Evolutionary conservation across 352 stramenopile species (phyloP).

Genomic region (Phytophthora citrophthora): DNA sequence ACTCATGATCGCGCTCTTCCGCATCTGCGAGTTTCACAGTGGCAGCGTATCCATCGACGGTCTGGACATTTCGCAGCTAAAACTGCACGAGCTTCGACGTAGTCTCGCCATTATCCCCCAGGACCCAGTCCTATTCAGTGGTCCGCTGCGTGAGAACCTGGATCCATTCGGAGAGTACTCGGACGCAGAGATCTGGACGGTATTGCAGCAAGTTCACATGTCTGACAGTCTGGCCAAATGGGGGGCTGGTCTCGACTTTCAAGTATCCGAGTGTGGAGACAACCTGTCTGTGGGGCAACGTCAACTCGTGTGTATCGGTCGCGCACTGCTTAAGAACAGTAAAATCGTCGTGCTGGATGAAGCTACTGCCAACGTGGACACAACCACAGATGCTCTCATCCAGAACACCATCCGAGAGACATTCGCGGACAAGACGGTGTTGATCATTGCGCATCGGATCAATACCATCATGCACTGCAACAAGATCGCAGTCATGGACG

Average conservation of each 20-base stretch:
- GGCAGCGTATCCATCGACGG: constrained; percentile 88
- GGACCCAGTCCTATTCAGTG: constrained; percentile 92
- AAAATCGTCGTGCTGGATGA: constrained; percentile 95
- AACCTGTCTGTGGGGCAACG: constrained; percentile 95
- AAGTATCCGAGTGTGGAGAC: constrained; percentile 86
- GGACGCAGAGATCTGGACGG: constrained; percentile 66
- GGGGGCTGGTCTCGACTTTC: constrained; percentile 13
- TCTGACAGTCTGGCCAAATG: constrained; percentile 69
- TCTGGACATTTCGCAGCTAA: constrained; percentile 67
- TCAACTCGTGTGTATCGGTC: constrained; percentile 95
- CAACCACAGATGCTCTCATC: constrained; percentile 83
- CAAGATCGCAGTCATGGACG: constrained; percentile 41
- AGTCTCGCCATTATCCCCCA: constrained; percentile 63
- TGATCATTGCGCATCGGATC: constrained; percentile 96
- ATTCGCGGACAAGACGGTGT: constrained; percentile 88
- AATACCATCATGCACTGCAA: constrained; percentile 70
- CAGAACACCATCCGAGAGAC: constrained; percentile 66
- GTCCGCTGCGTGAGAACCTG: constrained; percentile 87
- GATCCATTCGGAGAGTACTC: constrained; percentile 86
- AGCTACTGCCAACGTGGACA: constrained; percentile 91
- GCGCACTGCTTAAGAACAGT: constrained; percentile 88
- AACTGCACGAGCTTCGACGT: constrained; percentile 40
- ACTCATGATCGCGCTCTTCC: constrained; percentile 18
- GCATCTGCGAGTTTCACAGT: constrained; percentile 50
- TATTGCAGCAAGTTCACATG: constrained; percentile 62